Percentiles rank a stretch among this genome's conserved stretches.
These are phyloP conservation scores for Globisporangium iwayamae DNA, from an alignment of 352 stramenopile species.

Conservation along the genomic window DNA sequence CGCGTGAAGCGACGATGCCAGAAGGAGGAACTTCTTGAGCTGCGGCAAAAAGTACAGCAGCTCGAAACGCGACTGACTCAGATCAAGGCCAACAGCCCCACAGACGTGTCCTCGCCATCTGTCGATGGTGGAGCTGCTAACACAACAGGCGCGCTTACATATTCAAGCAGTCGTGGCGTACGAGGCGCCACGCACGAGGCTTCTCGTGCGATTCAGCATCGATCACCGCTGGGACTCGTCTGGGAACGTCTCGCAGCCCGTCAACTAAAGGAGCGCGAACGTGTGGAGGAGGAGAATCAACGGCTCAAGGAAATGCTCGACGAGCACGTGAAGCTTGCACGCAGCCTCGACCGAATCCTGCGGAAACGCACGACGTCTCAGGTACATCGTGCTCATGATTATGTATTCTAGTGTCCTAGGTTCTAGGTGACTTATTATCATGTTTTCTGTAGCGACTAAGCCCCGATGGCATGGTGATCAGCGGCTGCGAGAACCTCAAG, in stretches of 20 bases:
- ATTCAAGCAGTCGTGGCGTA: not conserved
- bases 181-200: not conserved
- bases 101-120: not conserved
- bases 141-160: not conserved
- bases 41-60: constrained; percentile 17
- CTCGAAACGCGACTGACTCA: constrained; percentile 11
- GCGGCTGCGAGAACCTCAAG: not conserved
- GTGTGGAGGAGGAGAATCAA: constrained; percentile 15
- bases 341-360: constrained; percentile 16
- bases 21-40: constrained; percentile 15
- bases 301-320: constrained; percentile 16
- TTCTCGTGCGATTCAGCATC: constrained; percentile 8
- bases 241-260: constrained; percentile 15
- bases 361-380: constrained; percentile 10
- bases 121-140: not conserved
- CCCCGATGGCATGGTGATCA: constrained; percentile 16
- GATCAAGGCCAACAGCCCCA: constrained; percentile 2
- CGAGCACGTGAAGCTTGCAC: constrained; percentile 20
- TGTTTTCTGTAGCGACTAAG: constrained; percentile 3
- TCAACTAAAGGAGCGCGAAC: constrained; percentile 15
- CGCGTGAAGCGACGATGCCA: constrained; percentile 14
- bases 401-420: not conserved
- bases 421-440: not conserved
- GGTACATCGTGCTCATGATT: not conserved
- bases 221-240: constrained; percentile 12